Evolutionary conservation across 805 yeast genomes (phyloP).

Genomic region (Saccharomycopsis microspora): DNA sequence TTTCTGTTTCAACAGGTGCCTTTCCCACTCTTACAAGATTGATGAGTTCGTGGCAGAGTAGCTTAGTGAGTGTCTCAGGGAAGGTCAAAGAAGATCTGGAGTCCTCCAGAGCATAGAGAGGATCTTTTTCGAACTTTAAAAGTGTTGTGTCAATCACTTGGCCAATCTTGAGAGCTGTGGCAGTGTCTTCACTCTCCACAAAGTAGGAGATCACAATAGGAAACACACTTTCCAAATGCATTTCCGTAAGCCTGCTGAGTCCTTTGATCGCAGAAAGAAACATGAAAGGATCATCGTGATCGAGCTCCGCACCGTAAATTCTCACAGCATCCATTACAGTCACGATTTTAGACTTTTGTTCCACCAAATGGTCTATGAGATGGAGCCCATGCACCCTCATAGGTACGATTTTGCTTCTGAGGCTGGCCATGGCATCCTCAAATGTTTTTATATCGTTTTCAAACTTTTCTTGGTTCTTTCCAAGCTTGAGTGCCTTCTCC

Average conservation of each 20-base stretch:
- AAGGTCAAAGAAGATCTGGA: slow-evolving; percentile 9
- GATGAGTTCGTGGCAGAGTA: slow-evolving; percentile 31
- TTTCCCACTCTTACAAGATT: slow-evolving; percentile 26
- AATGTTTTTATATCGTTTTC: slow-evolving; percentile 31
- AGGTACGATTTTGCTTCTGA: slow-evolving; percentile 64
- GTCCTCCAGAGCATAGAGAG: slow-evolving; percentile 1
- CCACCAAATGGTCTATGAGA: slow-evolving; percentile 42
- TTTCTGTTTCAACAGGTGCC: slow-evolving; percentile 29
- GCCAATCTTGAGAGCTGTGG: slow-evolving; percentile 68
- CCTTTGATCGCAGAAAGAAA: slow-evolving; percentile 80
- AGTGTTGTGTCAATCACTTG: slow-evolving; percentile 43
- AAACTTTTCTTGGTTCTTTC: slow-evolving; percentile 11
- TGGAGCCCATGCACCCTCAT: slow-evolving; percentile 79
- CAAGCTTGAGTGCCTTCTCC: slow-evolving; percentile 1
- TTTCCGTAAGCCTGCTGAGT: slow-evolving; percentile 45
- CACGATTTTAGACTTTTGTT: slow-evolving; percentile 36
- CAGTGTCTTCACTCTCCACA: slow-evolving; percentile 33
- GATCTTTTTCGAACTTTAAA: slow-evolving; percentile 7
- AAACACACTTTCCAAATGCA: slow-evolving; percentile 28
- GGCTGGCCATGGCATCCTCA: slow-evolving; percentile 49
- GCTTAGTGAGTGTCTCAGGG: slow-evolving; percentile 37
- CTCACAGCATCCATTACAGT: slow-evolving; percentile 42
- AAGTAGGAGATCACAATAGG: slow-evolving; percentile 30
- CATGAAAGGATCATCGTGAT: slow-evolving; percentile 77
- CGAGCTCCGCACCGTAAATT: slow-evolving; percentile 51